Evolutionary conservation across 2,329 filamentous ascomycete genomes (phyloP).

Genomic region (Thyridium curvatum): DNA sequence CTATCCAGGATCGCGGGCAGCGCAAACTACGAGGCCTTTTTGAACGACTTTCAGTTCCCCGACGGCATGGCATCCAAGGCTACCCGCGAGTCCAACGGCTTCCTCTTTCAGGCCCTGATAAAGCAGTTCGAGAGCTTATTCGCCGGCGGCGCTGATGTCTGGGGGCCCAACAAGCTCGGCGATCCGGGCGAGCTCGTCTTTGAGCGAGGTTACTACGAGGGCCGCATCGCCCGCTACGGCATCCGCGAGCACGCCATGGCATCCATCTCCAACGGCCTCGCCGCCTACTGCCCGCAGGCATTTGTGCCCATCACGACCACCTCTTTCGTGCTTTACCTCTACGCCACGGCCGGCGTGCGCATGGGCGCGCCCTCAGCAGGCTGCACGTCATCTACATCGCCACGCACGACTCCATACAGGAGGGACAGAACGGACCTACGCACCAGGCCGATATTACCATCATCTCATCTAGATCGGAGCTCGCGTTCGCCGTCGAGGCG

Average conservation of each 20-base stretch:
- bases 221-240: constrained; percentile 52
- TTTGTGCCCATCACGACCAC: constrained; percentile 51
- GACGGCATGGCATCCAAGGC: no score
- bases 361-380: constrained; percentile 51
- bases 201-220: constrained; percentile 39
- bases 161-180: constrained; percentile 36
- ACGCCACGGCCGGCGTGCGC: constrained; percentile 47
- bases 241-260: constrained; percentile 57
- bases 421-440: constrained; percentile 55
- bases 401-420: constrained; percentile 55
- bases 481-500: no score
- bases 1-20: no score
- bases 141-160: constrained; percentile 31
- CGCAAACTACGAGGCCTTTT: no score
- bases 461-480: no score
- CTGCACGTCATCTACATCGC: constrained; percentile 53
- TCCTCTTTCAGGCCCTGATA: constrained; percentile 13
- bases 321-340: constrained; percentile 59
- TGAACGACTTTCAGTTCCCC: background rate
- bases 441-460: no score
- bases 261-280: constrained; percentile 49
- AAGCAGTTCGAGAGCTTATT: constrained; percentile 10
- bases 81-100: constrained; percentile 31
- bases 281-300: constrained; percentile 47
- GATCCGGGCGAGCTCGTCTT: constrained; percentile 40